Base-by-base conservation (phyloP, 1,139 yeast species). In the Sugiyamaella novakii region DNA sequence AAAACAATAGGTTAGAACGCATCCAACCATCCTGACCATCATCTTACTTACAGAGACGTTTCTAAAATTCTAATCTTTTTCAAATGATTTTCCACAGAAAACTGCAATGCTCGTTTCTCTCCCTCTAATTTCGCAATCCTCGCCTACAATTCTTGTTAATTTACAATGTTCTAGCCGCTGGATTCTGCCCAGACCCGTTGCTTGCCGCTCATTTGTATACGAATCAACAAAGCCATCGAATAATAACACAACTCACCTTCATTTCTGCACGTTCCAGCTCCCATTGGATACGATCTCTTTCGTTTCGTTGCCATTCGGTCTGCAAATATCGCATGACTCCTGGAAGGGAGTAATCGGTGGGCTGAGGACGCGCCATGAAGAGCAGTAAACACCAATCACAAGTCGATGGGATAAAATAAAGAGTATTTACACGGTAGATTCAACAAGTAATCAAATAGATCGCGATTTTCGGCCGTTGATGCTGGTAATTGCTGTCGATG, bases 271-370 rank as follows among this genome's bases (percentile, higher is more conserved):
- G 66, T 57, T 76, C 80, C 46, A 78, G 64, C 51, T 75, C 81
- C 82, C 83, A 79, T 43, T 75, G 75, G 43, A 79, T 76, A 42
- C 81, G 67, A 53, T 77, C 80, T 46, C 79, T 73, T 59, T 79
- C 83, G 59, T 75, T 77, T 43, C 73, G 72, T 51, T 79, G 78
- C 73, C 79, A 78, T 59, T 79, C 83, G 33, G 75, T 69, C 59
- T 79, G 83, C 55, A 79, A 67, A 55, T 76, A 79, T 56, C 78
- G 76, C 77, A 80, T 78, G 12, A 79, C 80, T 40, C 82, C 46
- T 19, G 46, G 46, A 8, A 42, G 27, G 34, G 46, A 42, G 46
- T 42, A 42, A 19, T 42, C 46, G 15, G 46, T 42, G 10, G 46
- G 46, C 18, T 42, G 46, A 3, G 46, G 46, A 17, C 39, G 46